Percentiles rank a stretch among this genome's conserved stretches.
Conservation (phyloP, 169 alveolate genomes). For the Cryptosporidium sp. region DNA sequence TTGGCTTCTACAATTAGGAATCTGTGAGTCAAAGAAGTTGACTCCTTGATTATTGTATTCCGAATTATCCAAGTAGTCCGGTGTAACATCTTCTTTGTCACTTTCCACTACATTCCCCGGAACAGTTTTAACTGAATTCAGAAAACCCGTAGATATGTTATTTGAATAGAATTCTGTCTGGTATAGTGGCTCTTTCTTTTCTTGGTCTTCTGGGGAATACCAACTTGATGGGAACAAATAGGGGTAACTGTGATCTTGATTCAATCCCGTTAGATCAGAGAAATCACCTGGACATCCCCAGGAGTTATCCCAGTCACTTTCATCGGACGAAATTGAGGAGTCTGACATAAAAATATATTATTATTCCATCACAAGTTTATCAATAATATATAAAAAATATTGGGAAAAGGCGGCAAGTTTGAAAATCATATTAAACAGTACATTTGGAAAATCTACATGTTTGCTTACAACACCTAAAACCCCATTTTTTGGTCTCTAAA, state of each 20-base stretch:
- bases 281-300: conserved; percentile 47
- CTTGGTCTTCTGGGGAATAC: conserved; percentile 50
- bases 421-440: background rate
- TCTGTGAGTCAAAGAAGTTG: conserved; percentile 7
- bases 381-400: background rate
- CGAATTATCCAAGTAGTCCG: conserved; percentile 9
- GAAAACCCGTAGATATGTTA: background rate
- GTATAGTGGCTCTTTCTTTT: conserved; percentile 17
- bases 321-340: conserved; percentile 65
- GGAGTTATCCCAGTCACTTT: conserved; percentile 63
- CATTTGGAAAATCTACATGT: conserved; percentile 57
- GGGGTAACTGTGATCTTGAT: conserved; percentile 19
- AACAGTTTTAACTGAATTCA: conserved; percentile 64
- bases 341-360: conserved; percentile 41
- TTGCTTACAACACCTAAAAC: conserved; percentile 87
- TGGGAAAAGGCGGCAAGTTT: conserved; percentile 31
- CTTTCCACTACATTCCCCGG: conserved; percentile 57
- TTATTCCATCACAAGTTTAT: conserved; percentile 18
- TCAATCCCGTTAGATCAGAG: conserved; percentile 29
- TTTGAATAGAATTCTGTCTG: conserved; percentile 10
- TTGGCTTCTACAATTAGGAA: conserved; percentile 64
- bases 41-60: background rate
- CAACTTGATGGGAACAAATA: conserved; percentile 13
- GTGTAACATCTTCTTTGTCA: conserved; percentile 16
- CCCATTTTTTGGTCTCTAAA: conserved; percentile 85